phyloP scores from a whole-genome alignment of 2,329 filamentous ascomycete genomes.

The Aschersonia sp. region DNA sequence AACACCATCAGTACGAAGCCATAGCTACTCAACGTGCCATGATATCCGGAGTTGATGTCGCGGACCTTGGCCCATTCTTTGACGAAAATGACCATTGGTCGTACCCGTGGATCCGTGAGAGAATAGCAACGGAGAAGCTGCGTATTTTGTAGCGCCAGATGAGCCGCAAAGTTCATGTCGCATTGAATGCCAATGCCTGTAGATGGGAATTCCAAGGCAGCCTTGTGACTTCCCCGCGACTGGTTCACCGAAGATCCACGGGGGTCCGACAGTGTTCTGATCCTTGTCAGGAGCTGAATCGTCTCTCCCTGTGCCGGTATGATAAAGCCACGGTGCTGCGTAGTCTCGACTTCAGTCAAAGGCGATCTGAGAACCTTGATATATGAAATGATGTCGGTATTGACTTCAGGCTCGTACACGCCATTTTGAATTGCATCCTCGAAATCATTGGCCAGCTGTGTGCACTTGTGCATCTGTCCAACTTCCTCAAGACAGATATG shows the following conservation, averaged over 20 bases:
- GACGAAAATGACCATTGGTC: conserved; percentile 67
- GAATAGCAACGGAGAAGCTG: conserved; percentile 72
- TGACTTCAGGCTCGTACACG: conserved; percentile 24
- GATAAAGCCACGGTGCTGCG: conserved; percentile 3
- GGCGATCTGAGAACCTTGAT: conserved; percentile 32
- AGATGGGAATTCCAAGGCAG: conserved; percentile 65
- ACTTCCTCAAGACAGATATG: conserved; percentile 23
- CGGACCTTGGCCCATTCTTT: conserved; percentile 84
- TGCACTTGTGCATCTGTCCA: conserved; percentile 34
- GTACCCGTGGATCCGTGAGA: conserved; percentile 62
- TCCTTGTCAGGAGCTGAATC: conserved; percentile 21
- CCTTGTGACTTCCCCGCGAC: conserved; percentile 37
- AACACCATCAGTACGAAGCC: conserved; percentile 87
- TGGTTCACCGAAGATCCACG: conserved; percentile 34
- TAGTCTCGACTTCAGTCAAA: not conserved
- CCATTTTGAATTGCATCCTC: conserved; percentile 35
- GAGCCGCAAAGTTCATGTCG: conserved; percentile 84
- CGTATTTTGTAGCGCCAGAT: conserved; percentile 74
- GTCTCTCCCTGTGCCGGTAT: conserved; percentile 22
- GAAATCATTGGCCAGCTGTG: conserved; percentile 42
- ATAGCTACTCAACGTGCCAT: conserved; percentile 76
- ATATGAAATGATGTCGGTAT: conserved; percentile 29
- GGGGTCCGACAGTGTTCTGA: conserved; percentile 32
- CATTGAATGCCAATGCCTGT: conserved; percentile 69
- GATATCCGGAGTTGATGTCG: conserved; percentile 76